Percentiles rank a stretch among this genome's conserved stretches.
phyloP scores from a whole-genome alignment of 129 eudicot genomes.

The Helianthus tuberosus region DNA sequence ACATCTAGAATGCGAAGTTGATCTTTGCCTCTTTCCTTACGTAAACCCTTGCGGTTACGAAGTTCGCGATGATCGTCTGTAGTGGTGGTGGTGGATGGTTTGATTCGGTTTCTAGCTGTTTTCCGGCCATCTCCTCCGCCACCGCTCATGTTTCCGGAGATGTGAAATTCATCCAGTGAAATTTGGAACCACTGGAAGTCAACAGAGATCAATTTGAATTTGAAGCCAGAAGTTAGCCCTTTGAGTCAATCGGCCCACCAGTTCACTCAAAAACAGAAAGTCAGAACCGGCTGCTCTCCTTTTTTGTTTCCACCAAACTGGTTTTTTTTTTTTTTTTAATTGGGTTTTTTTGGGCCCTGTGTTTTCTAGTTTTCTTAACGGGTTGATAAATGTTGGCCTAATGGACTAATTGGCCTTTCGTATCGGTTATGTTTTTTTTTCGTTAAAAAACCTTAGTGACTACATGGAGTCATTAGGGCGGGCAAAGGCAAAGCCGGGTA shows the following conservation, averaged over 20 bases:
- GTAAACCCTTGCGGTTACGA: slow-evolving; percentile 32
- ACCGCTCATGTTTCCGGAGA: slow-evolving; percentile 36
- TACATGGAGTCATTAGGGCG: too few species aligned
- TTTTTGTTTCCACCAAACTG: too few species aligned
- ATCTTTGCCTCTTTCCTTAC: slow-evolving; percentile 39
- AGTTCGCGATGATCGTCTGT: slow-evolving; percentile 31
- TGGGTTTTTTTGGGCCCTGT: too few species aligned
- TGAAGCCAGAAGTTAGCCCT: slow-evolving; percentile 2
- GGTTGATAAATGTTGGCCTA: too few species aligned
- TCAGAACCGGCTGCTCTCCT: too few species aligned
- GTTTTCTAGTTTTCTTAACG: too few species aligned
- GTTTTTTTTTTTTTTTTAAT: too few species aligned
- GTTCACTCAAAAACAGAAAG: too few species aligned
- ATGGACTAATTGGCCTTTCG: too few species aligned
- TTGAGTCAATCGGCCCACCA: neutral
- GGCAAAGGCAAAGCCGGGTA: too few species aligned
- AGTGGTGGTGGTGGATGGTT: slow-evolving; percentile 34
- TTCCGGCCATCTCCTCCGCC: slow-evolving; percentile 57
- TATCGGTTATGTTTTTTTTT: too few species aligned
- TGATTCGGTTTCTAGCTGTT: slow-evolving; percentile 47
- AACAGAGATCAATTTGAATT: slow-evolving; percentile 15
- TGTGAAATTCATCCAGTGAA: slow-evolving; percentile 29
- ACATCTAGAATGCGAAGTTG: slow-evolving; percentile 42
- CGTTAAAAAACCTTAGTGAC: too few species aligned
- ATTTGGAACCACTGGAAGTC: slow-evolving; percentile 7